These are phyloP conservation scores for Orychophragmus violaceus DNA, from an alignment of 345 rosid species.

Conservation along the genomic window DNA sequence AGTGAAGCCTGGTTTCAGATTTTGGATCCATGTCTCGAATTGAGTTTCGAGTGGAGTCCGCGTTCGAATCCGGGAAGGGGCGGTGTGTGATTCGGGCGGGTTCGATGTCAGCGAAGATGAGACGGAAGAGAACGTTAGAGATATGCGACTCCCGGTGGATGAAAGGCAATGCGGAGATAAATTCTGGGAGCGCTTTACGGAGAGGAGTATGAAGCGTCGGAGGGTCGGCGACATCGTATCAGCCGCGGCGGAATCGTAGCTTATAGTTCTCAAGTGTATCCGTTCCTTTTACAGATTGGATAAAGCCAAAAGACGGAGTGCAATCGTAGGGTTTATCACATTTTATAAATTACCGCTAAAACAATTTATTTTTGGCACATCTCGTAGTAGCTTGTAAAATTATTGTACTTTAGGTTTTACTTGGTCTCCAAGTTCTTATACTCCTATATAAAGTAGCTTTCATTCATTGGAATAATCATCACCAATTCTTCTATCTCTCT, in stretches of 20 bases:
- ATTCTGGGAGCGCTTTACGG: not conserved
- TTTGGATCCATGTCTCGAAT: conserved; percentile 77
- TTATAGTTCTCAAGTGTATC: not conserved
- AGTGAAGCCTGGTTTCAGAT: conserved; percentile 78
- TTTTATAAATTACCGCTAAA: too few species aligned
- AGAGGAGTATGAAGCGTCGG: conserved; percentile 31
- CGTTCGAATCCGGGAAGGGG: conserved; percentile 34
- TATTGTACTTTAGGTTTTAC: too few species aligned
- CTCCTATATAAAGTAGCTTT: too few species aligned
- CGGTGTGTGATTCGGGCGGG: conserved; percentile 9
- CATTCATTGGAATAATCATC: too few species aligned
- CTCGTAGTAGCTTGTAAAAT: too few species aligned
- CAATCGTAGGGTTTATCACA: not conserved
- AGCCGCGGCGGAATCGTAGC: not conserved
- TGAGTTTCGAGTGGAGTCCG: conserved; percentile 71
- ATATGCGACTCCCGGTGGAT: conserved; percentile 14
- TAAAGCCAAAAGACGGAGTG: not conserved
- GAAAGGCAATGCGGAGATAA: conserved; percentile 6
- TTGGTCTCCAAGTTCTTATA: too few species aligned
- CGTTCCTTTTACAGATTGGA: not conserved
- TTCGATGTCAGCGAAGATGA: conserved; percentile 6
- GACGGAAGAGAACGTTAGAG: conserved; percentile 15
- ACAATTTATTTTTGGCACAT: too few species aligned
- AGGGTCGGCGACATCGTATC: conserved; percentile 32
- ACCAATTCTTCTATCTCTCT: too few species aligned